A percentile compares a stretch with the other conserved stretches of the same genome.
These are phyloP conservation scores for Suillus occidentalis DNA, from an alignment of 768 basidiomycete species.

Conservation along the genomic window DNA sequence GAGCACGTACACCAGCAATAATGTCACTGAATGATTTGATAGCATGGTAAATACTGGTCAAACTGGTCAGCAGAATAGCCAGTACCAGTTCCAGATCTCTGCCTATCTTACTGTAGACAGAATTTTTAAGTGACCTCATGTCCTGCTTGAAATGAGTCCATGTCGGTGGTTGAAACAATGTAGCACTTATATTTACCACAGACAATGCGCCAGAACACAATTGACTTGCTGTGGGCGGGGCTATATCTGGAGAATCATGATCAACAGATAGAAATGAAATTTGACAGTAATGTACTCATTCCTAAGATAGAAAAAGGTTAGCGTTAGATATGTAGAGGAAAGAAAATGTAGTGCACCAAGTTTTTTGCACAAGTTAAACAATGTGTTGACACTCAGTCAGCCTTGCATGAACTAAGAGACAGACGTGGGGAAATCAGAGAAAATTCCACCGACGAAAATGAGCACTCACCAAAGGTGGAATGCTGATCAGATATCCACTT, in stretches of 20 bases:
- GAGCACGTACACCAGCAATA: constrained; percentile 32
- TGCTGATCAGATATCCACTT: too few relatives aligned
- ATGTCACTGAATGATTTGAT: constrained; percentile 63
- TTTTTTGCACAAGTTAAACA: constrained; percentile 26
- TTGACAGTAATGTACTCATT: constrained; percentile 20
- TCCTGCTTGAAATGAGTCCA: constrained; percentile 15
- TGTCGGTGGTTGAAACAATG: not conserved
- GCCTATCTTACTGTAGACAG: constrained; percentile 6
- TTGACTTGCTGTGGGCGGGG: not conserved
- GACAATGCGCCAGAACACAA: not conserved
- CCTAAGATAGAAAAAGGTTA: constrained; percentile 16
- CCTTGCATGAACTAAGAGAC: too few relatives aligned
- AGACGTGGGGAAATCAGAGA: too few relatives aligned
- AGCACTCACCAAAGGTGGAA: too few relatives aligned
- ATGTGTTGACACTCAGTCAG: constrained; percentile 23
- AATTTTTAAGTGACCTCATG: constrained; percentile 14
- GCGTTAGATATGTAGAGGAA: not conserved
- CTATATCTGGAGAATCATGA: constrained; percentile 16
- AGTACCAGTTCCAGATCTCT: constrained; percentile 38
- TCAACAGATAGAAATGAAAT: constrained; percentile 1
- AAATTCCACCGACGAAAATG: too few relatives aligned
- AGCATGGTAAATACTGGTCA: constrained; percentile 40
- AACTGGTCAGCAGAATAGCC: constrained; percentile 51
- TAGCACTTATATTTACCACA: not conserved
- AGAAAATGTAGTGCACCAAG: constrained; percentile 26